Conservation (phyloP, 129 eudicot species). For the Artemisia tridentata region DNA sequence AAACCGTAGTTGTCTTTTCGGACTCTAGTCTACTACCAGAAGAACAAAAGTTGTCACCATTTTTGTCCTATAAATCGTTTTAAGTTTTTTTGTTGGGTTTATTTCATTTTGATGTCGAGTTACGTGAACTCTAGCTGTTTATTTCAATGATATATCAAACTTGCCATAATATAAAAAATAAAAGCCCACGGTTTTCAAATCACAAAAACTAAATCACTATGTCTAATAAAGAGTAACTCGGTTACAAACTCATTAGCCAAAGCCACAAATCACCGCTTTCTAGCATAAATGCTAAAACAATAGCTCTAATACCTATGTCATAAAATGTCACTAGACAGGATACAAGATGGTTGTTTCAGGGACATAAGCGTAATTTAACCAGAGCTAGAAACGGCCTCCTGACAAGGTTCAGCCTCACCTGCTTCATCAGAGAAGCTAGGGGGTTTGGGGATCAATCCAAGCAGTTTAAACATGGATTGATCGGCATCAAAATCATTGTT, state of each 20-base stretch:
- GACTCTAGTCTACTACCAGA: no score
- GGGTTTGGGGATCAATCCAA: conserved; percentile 86
- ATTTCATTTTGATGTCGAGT: no score
- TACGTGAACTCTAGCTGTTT: no score
- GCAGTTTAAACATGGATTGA: conserved; percentile 84
- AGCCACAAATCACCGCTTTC: background rate
- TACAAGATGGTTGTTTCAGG: conserved; percentile 9
- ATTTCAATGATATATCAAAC: no score
- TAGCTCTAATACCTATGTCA: conserved; percentile 16
- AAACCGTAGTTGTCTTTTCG: no score
- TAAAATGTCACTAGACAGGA: conserved; percentile 1
- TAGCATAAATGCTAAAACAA: background rate
- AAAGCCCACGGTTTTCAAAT: background rate
- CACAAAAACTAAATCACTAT: background rate
- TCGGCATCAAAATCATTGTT: conserved; percentile 93
- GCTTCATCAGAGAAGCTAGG: conserved; percentile 57
- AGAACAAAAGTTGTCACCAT: no score
- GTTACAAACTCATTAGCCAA: background rate
- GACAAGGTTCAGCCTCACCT: conserved; percentile 37
- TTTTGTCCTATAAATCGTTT: no score
- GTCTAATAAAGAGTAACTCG: background rate
- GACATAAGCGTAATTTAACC: conserved; percentile 26
- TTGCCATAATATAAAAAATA: no score
- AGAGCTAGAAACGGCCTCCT: conserved; percentile 56
- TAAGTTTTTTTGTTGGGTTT: no score